Percentiles rank a stretch among this genome's conserved stretches.
Evolutionary conservation across 306 rosid species (phyloP).

Genomic region (Aeschynomene evenia): DNA sequence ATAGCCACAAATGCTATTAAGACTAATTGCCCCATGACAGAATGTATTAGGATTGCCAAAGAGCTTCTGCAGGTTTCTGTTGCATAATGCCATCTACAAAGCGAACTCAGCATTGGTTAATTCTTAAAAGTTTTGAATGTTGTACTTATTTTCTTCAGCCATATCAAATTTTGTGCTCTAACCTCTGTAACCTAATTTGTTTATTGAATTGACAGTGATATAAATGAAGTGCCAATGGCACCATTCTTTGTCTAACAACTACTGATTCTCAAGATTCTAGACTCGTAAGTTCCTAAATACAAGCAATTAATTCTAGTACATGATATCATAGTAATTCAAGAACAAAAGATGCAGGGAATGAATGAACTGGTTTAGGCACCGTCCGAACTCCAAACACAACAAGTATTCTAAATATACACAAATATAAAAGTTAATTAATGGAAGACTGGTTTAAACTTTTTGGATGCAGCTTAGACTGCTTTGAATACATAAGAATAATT

Average conservation of each 20-base stretch:
- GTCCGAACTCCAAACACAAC: too few relatives aligned
- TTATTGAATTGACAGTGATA: conserved; percentile 2
- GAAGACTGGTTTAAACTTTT: too few relatives aligned
- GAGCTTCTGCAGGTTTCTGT: conserved; percentile 43
- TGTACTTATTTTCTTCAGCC: not conserved
- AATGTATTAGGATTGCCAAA: conserved; percentile 70
- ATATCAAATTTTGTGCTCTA: conserved; percentile 12
- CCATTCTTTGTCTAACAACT: not conserved
- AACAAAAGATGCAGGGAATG: not conserved
- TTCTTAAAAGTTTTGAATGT: conserved; percentile 22
- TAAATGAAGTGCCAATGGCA: not conserved
- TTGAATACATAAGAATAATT: not conserved
- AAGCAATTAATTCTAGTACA: not conserved
- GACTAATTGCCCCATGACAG: conserved; percentile 90
- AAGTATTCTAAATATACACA: too few relatives aligned
- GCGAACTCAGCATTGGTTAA: not conserved
- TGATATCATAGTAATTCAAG: not conserved
- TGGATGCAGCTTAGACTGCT: not conserved
- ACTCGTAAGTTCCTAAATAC: not conserved
- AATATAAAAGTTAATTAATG: too few relatives aligned
- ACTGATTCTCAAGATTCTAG: not conserved
- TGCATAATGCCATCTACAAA: not conserved
- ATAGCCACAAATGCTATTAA: conserved; percentile 73
- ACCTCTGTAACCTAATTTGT: not conserved
- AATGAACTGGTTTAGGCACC: not conserved